Evolutionary conservation across 176 grass and related monocot genomes (phyloP), one percentile per base, ranked within the genome.

Genomic region (Metroxylon sagu): DNA sequence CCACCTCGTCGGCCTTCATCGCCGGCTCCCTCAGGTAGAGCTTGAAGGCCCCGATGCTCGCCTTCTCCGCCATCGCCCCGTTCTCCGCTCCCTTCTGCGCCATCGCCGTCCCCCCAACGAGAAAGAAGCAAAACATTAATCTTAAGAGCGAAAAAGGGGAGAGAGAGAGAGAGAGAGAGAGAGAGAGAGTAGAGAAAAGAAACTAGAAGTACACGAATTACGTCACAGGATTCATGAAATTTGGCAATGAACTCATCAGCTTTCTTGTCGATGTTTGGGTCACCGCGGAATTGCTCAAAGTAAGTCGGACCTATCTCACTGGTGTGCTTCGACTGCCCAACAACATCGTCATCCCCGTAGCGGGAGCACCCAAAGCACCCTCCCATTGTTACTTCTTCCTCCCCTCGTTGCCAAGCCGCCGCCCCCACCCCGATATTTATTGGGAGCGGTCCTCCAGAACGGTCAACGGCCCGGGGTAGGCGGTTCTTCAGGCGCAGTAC

Each of bases 1-100:
- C 63, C 3, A 80, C 85, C 54, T 79, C 76, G 59, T 84, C 85
- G 2, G 73, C 72, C 54, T 79, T 79, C 31, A 54, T 18, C 26
- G 67, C 80, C 14, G 76, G 59, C 4, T 84, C 80, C 21, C 68
- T 59, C 49, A 84, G 53, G 76, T 80, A 76, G 19, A 76, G 64
- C 61, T 59, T 73, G 29, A 89, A 50, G 2, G 66, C 61, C 2
- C 43, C 48, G 21, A 88, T 53, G 10, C 29, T 48, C 49, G 25
- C 61, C 17, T 30, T 2, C 48, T 63, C 39, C 18, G 71, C 29
- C 6, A 7, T 19, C 14, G 67, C 5, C 27, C 65, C 74, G 50
- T 77, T 77, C 14, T 48, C 53, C 1, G 6, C 35, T 43, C 35
- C 43, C 62, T 67, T 61, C 5, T 26, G 72, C 7, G 66, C 67